These are phyloP conservation scores for Aureobasidium sp. DNA, from an alignment of 2,329 filamentous ascomycete genomes.

Conservation along the genomic window DNA sequence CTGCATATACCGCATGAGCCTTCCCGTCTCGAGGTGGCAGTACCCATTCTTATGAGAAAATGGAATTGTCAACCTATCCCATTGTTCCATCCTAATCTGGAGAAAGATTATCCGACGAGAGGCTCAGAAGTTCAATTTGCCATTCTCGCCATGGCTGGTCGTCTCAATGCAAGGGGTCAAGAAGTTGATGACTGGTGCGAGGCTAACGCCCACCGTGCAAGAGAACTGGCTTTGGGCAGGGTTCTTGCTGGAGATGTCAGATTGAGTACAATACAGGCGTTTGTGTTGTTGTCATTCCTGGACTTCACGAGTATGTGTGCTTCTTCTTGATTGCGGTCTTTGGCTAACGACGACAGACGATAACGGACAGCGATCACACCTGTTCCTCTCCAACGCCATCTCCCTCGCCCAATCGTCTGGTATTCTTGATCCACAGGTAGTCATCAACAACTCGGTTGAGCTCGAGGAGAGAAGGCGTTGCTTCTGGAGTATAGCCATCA, in stretches of 20 bases:
- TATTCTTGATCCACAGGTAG: background rate
- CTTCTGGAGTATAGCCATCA: constrained; percentile 6
- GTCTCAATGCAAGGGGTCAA: background rate
- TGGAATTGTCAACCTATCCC: constrained; percentile 9
- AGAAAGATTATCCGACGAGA: background rate
- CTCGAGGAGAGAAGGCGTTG: constrained; percentile 7
- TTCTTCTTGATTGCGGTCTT: fast-evolving
- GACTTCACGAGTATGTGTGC: constrained; percentile 4
- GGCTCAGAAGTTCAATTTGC: background rate
- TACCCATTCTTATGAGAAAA: background rate
- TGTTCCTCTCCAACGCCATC: constrained; percentile 5
- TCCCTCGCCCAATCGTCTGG: background rate
- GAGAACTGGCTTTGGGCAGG: background rate
- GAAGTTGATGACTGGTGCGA: constrained; percentile 8
- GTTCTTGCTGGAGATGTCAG: background rate
- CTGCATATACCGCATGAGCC: constrained; percentile 2
- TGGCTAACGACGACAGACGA: background rate
- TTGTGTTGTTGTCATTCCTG: constrained; percentile 1
- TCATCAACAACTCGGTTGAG: background rate
- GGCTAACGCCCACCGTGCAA: constrained; percentile 5
- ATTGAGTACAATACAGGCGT: constrained; percentile 2
- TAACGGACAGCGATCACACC: background rate
- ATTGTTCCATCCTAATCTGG: constrained; percentile 4
- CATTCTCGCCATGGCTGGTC: constrained; percentile 3
- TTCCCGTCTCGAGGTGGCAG: background rate